Percentiles rank a stretch among this genome's conserved stretches.
phyloP scores from a whole-genome alignment of 441 rosid species.

The Gossypium gossypioides region DNA sequence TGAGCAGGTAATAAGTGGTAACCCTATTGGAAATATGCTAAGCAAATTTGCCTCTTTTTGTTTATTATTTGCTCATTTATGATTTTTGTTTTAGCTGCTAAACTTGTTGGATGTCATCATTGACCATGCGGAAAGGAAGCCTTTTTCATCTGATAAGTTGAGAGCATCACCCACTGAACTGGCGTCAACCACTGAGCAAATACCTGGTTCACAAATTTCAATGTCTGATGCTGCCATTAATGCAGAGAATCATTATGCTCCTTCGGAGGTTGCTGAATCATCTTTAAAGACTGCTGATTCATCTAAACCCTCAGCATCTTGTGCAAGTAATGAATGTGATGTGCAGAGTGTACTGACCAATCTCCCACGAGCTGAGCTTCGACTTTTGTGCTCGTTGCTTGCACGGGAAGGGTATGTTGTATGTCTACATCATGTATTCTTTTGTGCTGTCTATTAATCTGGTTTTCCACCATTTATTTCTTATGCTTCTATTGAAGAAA shows the following conservation, averaged over 20 bases:
- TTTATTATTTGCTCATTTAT: constrained; percentile 8
- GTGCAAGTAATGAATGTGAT: constrained; percentile 49
- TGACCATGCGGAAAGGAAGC: constrained; percentile 63
- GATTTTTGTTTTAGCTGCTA: constrained; percentile 53
- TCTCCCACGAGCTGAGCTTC: constrained; percentile 78
- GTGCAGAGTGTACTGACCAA: constrained; percentile 47
- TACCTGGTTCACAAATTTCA: constrained; percentile 31
- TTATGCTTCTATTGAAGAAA: neutral
- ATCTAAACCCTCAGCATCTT: constrained; percentile 36
- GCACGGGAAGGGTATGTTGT: constrained; percentile 85
- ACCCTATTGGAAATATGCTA: neutral
- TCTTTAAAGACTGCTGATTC: constrained; percentile 33
- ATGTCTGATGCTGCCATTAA: constrained; percentile 33
- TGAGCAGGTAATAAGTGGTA: constrained; percentile 72
- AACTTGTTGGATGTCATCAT: constrained; percentile 83
- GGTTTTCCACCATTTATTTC: neutral
- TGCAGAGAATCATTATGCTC: constrained; percentile 29
- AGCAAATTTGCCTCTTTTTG: neutral
- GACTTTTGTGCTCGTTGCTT: constrained; percentile 84
- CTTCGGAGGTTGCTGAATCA: constrained; percentile 33
- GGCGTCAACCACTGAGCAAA: constrained; percentile 37
- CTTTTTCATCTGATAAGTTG: constrained; percentile 40
- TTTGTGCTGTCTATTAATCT: neutral
- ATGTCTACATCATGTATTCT: neutral
- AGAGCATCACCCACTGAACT: constrained; percentile 37